A percentile compares a stretch with the other conserved stretches of the same genome.
phyloP scores from a whole-genome alignment of 2,329 filamentous ascomycete genomes.

The Didymellaceae sp. region DNA sequence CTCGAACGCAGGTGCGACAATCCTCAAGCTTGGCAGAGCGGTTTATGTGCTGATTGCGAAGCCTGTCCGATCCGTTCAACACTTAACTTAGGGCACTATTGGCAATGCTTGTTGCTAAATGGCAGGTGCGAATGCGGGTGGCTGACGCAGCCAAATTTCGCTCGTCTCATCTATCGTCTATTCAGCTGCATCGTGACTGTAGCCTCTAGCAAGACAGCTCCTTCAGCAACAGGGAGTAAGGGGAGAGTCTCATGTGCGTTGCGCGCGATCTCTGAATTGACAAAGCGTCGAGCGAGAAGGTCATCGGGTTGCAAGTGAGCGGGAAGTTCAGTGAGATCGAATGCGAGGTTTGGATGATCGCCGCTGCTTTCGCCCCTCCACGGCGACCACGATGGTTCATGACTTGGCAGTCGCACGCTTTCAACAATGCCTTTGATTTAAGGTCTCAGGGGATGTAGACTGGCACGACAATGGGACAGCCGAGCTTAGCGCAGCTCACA shows the following conservation, averaged over 20 bases:
- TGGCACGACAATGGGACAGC: neutral
- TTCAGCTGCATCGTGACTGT: constrained; percentile 14
- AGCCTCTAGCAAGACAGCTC: constrained; percentile 17
- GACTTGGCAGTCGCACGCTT: constrained; percentile 4
- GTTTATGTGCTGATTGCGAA: constrained; percentile 22
- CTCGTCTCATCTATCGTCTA: constrained; percentile 22
- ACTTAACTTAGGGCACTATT: constrained; percentile 10
- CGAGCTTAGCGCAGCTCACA: no score
- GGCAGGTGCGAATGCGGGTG: constrained; percentile 21
- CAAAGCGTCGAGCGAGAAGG: neutral
- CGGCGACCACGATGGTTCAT: neutral
- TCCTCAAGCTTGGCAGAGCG: constrained; percentile 15
- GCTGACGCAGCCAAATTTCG: constrained; percentile 28
- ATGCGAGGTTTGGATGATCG: neutral
- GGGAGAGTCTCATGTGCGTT: constrained; percentile 12
- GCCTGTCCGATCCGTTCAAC: constrained; percentile 18
- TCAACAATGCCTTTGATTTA: neutral
- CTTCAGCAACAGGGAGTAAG: constrained; percentile 14
- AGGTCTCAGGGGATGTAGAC: neutral
- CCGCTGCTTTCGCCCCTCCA: neutral
- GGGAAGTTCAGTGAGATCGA: neutral
- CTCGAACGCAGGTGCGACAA: constrained; percentile 43
- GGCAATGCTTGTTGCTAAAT: constrained; percentile 25
- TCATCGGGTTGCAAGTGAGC: neutral
- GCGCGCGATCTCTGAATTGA: constrained; percentile 5